Conservation (phyloP, 129 eudicot genomes). For the Daucus carota region DH1_v3.0 NC_030388.2:317501-318000, state of each 20-base stretch:
- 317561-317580: conserved; percentile 74
- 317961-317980: conserved; percentile 43
- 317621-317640: conserved; percentile 63
- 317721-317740: conserved; percentile 76
- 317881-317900: conserved; percentile 85
- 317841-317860: conserved; percentile 69
- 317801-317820: conserved; percentile 44
- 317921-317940: conserved; percentile 71
- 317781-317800: conserved; percentile 78
- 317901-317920: conserved; percentile 73
- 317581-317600: conserved; percentile 70
- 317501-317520: conserved; percentile 74
- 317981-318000: conserved; percentile 71
- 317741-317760: conserved; percentile 80
- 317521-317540: conserved; percentile 45
- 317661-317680: conserved; percentile 87
- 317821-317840: conserved; percentile 37
- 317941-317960: conserved; percentile 35
- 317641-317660: conserved; percentile 78
- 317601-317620: conserved; percentile 68
- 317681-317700: conserved; percentile 76
- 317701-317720: conserved; percentile 63
- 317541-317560: conserved; percentile 48
- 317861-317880: conserved; percentile 84
- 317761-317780: conserved; percentile 90